Conservation (phyloP, 108 stramenopile genomes). For the Discostella pseudostelligera region DNA sequence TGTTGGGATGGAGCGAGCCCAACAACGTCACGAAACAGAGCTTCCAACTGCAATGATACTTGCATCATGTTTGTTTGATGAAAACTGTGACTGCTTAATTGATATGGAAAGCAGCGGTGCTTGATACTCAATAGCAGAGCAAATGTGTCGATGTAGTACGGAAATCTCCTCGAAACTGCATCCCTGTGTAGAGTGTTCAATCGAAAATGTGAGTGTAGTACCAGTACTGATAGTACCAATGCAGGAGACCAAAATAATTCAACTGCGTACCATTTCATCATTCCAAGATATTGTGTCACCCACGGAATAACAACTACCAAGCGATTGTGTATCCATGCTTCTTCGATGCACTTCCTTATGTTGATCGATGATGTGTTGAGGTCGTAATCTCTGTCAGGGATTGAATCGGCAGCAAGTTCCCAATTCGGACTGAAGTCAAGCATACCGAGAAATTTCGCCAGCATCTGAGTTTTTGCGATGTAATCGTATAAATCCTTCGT, state of each 20-base stretch:
- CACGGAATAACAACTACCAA: slow-evolving; percentile 56
- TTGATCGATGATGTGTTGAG: slow-evolving; percentile 39
- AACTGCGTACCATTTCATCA: slow-evolving; percentile 68
- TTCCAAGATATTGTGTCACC: slow-evolving; percentile 66
- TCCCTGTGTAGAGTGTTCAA: slow-evolving; percentile 15
- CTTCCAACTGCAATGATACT: slow-evolving; percentile 52
- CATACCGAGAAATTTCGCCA: slow-evolving; percentile 76
- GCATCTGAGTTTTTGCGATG: slow-evolving; percentile 52
- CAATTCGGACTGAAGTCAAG: slow-evolving; percentile 81
- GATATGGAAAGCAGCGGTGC: slow-evolving; percentile 6
- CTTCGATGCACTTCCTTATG: slow-evolving; percentile 40
- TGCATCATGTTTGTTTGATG: slow-evolving; percentile 32
- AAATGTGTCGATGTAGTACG: slow-evolving; percentile 47
- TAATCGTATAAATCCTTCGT: slow-evolving; percentile 44
- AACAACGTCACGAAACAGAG: slow-evolving; percentile 53
- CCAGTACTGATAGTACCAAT: background rate
- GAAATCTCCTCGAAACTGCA: slow-evolving; percentile 42
- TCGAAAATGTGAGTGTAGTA: background rate
- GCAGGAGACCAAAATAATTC: background rate
- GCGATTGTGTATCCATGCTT: slow-evolving; percentile 44
- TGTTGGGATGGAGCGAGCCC: slow-evolving; percentile 46
- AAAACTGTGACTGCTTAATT: slow-evolving; percentile 8
- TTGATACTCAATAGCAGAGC: slow-evolving; percentile 44
- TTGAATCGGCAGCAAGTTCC: slow-evolving; percentile 21
- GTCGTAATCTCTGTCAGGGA: slow-evolving; percentile 14